A percentile compares a stretch with the other conserved stretches of the same genome.
These are phyloP conservation scores for Blepharisma japonicum DNA, from an alignment of 73 alveolate genomes.

Conservation along the genomic window DNA sequence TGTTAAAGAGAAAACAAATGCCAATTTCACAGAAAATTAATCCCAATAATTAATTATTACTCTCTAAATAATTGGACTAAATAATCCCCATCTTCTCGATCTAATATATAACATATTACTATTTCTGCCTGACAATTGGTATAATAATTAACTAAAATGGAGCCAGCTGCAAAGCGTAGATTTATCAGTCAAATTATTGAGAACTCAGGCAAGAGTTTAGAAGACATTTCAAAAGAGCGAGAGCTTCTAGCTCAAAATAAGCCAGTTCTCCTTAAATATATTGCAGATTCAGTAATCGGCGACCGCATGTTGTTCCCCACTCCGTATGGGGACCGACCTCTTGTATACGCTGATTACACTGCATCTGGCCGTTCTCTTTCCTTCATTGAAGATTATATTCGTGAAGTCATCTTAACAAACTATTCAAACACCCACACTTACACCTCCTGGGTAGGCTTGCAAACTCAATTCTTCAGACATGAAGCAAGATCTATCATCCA, in stretches of 20 bases:
- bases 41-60: too few species aligned
- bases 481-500: constrained; percentile 84
- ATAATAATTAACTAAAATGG: too few species aligned
- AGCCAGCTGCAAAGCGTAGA: constrained; percentile 14
- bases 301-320: constrained; percentile 44
- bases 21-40: too few species aligned
- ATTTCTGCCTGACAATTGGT: too few species aligned
- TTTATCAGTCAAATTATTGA: background rate
- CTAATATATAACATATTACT: too few species aligned
- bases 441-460: constrained; percentile 79
- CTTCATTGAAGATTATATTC: constrained; percentile 84
- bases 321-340: constrained; percentile 85
- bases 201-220: background rate
- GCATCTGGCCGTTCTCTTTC: constrained; percentile 83
- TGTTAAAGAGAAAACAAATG: too few species aligned
- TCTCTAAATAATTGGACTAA: too few species aligned
- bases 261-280: constrained; percentile 42
- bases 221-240: constrained; percentile 13
- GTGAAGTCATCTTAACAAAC: constrained; percentile 67
- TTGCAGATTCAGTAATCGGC: constrained; percentile 40
- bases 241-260: constrained; percentile 34
- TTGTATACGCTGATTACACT: constrained; percentile 84
- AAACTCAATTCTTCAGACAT: constrained; percentile 79
- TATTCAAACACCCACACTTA: constrained; percentile 91
- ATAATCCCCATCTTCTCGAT: too few species aligned